Evolutionary conservation across 2,329 filamentous ascomycete species (phyloP).

Genomic region (Pyrenophora teres): DNA sequence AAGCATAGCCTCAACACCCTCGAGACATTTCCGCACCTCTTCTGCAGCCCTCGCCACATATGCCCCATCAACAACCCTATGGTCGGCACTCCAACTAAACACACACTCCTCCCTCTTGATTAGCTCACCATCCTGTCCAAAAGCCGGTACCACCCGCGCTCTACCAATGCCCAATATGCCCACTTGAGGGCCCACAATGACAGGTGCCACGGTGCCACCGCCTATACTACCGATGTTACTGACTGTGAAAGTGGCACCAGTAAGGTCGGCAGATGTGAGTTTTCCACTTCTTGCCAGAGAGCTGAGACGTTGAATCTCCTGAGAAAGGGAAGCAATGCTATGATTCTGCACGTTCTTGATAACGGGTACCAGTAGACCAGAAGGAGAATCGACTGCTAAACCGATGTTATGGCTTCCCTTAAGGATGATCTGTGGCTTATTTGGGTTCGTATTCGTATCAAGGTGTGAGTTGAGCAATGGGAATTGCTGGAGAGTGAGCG

Average conservation of each 20-base stretch:
- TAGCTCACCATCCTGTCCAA: constrained; percentile 62
- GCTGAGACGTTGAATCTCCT: constrained; percentile 76
- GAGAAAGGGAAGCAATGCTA: constrained; percentile 77
- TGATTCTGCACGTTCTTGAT: constrained; percentile 79
- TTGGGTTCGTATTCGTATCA: constrained; percentile 62
- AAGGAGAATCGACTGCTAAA: constrained; percentile 90
- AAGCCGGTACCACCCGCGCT: constrained; percentile 79
- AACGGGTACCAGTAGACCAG: constrained; percentile 87
- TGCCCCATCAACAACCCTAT: constrained; percentile 90
- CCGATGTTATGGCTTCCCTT: constrained; percentile 92
- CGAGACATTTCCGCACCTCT: constrained; percentile 75
- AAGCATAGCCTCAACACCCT: constrained; percentile 86
- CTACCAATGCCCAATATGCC: constrained; percentile 89
- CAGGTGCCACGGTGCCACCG: constrained; percentile 86
- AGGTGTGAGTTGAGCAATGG: constrained; percentile 88
- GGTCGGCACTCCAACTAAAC: constrained; percentile 96
- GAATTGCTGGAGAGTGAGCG: constrained; percentile 77
- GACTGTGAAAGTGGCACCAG: constrained; percentile 88
- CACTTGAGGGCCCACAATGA: constrained; percentile 88
- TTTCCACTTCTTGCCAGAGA: constrained; percentile 73
- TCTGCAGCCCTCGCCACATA: constrained; percentile 92
- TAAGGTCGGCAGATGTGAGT: constrained; percentile 74
- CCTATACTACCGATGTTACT: constrained; percentile 97
- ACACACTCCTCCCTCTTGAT: constrained; percentile 80
- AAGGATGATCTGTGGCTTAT: constrained; percentile 76